Base-by-base conservation (phyloP, 1,284 basidiomycete species). In the Ceratobasidium sp. region DNA sequence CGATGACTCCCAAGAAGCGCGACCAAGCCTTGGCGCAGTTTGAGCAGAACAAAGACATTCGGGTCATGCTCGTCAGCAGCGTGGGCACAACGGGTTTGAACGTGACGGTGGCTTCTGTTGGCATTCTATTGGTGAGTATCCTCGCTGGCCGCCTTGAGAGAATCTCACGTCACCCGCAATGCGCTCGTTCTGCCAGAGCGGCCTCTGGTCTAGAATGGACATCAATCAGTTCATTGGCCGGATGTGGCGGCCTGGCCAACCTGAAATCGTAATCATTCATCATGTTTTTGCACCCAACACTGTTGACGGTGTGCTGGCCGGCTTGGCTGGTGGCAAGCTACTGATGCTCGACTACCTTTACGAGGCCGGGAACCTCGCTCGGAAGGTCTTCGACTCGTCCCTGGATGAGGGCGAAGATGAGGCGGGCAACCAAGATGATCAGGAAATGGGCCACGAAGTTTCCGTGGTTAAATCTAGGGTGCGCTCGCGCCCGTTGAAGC, bases 71-170 rank as follows among this genome's bases (percentile, higher is more conserved):
- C 5, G 39, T 76, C n/a, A 76, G 73, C 40, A 55, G 39, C 9
- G 73, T 76, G 6, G 73, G 73, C 3, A 66, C 73, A 3, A 66
- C 73, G 3, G 73, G 73, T 0, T 33, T 76, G 0, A 76, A 76
- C 23, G 12, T 76, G 3, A 66, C 73, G 18, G 18, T 26, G n/a
- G 73, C 73, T 3, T 76, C 73, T 28, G 73, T 76, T 13, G 46
- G 66, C 3, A 76, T 76, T 4, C 67, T 33, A 5, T 15, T 51
- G 28, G 58, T 61, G 20, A 61, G 58, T 12, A 18, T 39, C 5
- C 28, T 56, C n/a, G 55, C n/a, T 6, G 3, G 20, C 28, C 4
- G n/a, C 13, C 49, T 51, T 51, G n/a, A 13, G 10, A 51, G 5
- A 20, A 18, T 51, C 6, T 51, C n/a, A n/a, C n/a, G n/a, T 46